A percentile compares a stretch with the other conserved stretches of the same genome.
phyloP scores from a whole-genome alignment of 495 filamentous ascomycete genomes.

The Chaetomium fimeti region DNA sequence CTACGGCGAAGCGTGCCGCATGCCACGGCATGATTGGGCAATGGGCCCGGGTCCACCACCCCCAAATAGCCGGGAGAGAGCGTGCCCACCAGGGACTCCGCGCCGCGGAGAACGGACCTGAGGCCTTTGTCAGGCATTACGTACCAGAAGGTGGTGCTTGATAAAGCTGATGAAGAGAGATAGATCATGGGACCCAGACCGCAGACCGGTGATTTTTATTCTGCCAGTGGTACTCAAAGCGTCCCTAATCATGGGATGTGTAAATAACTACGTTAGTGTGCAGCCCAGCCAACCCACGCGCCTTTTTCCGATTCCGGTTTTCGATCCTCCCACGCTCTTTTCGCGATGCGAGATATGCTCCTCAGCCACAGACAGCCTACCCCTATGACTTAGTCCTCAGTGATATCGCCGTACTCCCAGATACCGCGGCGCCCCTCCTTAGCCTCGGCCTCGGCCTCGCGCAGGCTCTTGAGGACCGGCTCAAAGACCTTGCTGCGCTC shows the following conservation, averaged over 20 bases:
- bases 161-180: background rate
- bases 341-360: background rate
- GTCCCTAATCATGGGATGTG: background rate
- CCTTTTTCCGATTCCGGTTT: background rate
- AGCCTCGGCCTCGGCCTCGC: constrained; percentile 67
- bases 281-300: background rate
- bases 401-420: constrained; percentile 98
- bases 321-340: background rate
- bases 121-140: constrained; percentile 14
- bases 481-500: constrained; percentile 66
- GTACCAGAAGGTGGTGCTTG: background rate
- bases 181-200: background rate
- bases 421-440: constrained; percentile 77
- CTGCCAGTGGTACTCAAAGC: background rate
- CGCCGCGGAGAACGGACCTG: constrained; percentile 12
- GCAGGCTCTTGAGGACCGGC: constrained; percentile 66
- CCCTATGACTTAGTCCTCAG: constrained; percentile 60
- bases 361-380: background rate
- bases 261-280: background rate
- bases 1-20: constrained; percentile 10
- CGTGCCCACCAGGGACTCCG: background rate
- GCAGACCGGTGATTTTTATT: background rate
- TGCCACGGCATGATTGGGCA: constrained; percentile 22
- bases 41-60: background rate
- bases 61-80: constrained; percentile 22